Base-by-base conservation (phyloP, 2,329 filamentous ascomycete genomes). In the Amphichorda felina region DNA sequence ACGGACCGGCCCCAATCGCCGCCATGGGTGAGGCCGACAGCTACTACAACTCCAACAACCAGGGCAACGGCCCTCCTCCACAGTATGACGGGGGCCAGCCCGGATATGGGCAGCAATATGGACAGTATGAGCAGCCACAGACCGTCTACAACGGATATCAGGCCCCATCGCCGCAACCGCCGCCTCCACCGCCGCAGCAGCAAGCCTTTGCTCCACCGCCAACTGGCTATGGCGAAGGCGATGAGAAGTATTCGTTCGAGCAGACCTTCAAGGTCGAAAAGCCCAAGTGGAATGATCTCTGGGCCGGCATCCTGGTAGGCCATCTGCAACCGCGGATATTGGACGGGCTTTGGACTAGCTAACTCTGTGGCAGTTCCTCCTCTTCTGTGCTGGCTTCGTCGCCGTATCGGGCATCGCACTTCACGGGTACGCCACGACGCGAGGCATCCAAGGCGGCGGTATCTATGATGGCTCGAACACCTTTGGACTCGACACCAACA, bases 201-300 rank as follows among this genome's bases (percentile, higher is more conserved):
- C 39, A 44, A 35, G 31, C 45, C 6, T 53, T 53, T 27, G 46
- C 13, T 35, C 50, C 48, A 10, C 45, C 46, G 3, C 51, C 47
- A 19, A 46, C 49, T 10, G 41, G 39, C 11, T 49, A 54, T 34
- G 49, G 47, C 10, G 51, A 57, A 29, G 55, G 55, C 21, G 51
- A 51, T 36, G 65, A 70, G 41, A 73, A 73, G 50, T 61, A 63
- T 24, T 61, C 61, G 21, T 95, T 93, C 52, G 76, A 89, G 15
- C 72, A 95, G 50, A 74, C 78, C 2, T 95, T 96, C 66, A 80
- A 80, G 57, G 58, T 95, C 35, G 73, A 84, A 35, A 78, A 66
- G 43, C 86, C 86, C n/a, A 93, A 89, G 56, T 94, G 72, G 61
- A 85, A 95, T 50, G 89, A 96, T 54, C 53, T 83, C 18, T 95